Conservation (phyloP, 2,329 filamentous ascomycete genomes). For the Paramyrothecium sp. region DNA sequence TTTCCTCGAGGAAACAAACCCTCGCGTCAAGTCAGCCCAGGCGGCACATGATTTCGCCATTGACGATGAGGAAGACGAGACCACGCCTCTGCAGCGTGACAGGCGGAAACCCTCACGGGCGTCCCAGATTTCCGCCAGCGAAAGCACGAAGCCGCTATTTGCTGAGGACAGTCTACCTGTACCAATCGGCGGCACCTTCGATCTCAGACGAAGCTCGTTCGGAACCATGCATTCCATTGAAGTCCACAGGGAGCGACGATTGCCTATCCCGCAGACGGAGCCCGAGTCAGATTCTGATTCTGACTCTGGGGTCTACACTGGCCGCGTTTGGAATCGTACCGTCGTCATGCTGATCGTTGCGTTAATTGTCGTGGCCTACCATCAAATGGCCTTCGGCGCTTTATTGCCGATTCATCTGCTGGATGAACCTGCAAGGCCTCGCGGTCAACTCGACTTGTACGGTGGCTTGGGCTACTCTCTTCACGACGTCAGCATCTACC, state of each 20-base stretch:
- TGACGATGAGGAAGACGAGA: constrained; percentile 21
- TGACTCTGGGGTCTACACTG: constrained; percentile 15
- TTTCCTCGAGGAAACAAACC: constrained; percentile 53
- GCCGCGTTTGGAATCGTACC: constrained; percentile 34
- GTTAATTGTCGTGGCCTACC: constrained; percentile 40
- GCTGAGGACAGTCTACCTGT: constrained; percentile 18
- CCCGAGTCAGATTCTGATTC: neutral
- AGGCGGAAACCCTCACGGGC: constrained; percentile 12
- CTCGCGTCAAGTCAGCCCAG: constrained; percentile 9
- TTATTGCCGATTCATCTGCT: constrained; percentile 42
- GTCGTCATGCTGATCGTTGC: constrained; percentile 40
- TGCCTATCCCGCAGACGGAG: constrained; percentile 2
- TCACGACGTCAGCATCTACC: constrained; percentile 65
- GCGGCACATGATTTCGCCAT: constrained; percentile 7
- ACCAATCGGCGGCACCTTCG: constrained; percentile 16
- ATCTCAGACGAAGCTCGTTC: constrained; percentile 32
- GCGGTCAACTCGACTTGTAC: constrained; percentile 36
- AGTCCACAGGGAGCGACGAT: constrained; percentile 20
- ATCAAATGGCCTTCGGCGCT: constrained; percentile 43
- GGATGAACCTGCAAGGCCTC: constrained; percentile 27
- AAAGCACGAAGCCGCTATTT: constrained; percentile 14
- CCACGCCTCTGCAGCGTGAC: constrained; percentile 14
- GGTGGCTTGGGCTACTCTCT: constrained; percentile 67
- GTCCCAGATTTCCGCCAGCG: neutral
- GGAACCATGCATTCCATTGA: constrained; percentile 40